A percentile compares a stretch with the other conserved stretches of the same genome.
phyloP scores from a whole-genome alignment of 1,139 yeast species.

The Candida neerlandica region DNA sequence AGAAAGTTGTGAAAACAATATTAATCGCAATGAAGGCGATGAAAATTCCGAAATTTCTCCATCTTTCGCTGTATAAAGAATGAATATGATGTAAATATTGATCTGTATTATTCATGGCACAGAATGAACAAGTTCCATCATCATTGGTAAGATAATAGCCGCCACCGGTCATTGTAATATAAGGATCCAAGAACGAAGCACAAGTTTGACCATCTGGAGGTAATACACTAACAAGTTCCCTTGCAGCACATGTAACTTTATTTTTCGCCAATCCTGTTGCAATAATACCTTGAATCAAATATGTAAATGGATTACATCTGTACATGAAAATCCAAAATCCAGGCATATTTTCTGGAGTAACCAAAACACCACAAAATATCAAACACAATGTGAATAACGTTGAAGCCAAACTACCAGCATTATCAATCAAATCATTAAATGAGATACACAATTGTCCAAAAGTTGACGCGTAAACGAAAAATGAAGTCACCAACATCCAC shows the following conservation, averaged over 20 bases:
- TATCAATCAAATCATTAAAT: constrained; percentile 39
- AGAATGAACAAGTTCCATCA: constrained; percentile 48
- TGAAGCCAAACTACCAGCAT: constrained; percentile 38
- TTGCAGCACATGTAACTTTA: constrained; percentile 26
- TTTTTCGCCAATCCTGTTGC: constrained; percentile 30
- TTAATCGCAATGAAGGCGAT: constrained; percentile 52
- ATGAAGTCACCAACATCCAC: constrained; percentile 46
- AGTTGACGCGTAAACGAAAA: constrained; percentile 35
- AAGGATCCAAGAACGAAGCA: constrained; percentile 51
- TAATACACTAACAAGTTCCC: constrained; percentile 28
- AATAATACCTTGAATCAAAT: constrained; percentile 42
- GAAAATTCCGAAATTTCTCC: constrained; percentile 74
- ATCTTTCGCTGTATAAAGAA: constrained; percentile 49
- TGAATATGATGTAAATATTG: constrained; percentile 48
- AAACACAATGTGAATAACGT: constrained; percentile 34
- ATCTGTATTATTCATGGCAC: constrained; percentile 53
- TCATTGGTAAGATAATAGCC: constrained; percentile 41
- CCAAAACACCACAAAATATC: constrained; percentile 39
- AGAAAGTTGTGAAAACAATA: constrained; percentile 48
- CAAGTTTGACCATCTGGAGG: constrained; percentile 57
- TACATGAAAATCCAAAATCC: constrained; percentile 57
- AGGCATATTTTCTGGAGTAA: constrained; percentile 25
- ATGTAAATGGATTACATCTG: constrained; percentile 71
- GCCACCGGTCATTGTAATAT: constrained; percentile 49
- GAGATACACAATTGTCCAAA: constrained; percentile 43